Evolutionary conservation across 2,329 filamentous ascomycete genomes (phyloP).

Genomic region (Trichophyton benhamiae): DNA sequence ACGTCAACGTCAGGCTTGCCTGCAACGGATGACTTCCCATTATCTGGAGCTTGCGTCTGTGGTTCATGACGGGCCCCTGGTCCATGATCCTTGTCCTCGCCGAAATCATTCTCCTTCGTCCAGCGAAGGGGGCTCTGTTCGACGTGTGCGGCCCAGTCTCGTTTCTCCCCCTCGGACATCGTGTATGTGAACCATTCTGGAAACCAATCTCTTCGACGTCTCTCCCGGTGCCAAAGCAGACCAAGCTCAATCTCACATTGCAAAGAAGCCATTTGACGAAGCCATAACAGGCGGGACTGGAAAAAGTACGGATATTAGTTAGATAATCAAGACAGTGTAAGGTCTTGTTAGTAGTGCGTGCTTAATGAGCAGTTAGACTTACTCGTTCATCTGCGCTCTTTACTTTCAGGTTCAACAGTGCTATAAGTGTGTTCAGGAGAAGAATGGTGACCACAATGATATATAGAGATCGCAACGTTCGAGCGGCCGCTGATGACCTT

Average conservation of each 20-base stretch:
- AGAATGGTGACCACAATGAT: not conserved
- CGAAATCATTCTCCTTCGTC: not conserved
- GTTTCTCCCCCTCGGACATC: not conserved
- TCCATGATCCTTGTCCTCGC: not conserved
- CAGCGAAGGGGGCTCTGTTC: not conserved
- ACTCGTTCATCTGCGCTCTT: not conserved
- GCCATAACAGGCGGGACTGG: not conserved
- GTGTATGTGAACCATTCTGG: not conserved
- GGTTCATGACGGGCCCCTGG: not conserved
- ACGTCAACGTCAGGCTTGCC: too few relatives aligned
- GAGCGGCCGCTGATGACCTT: not conserved
- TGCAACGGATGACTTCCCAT: too few relatives aligned
- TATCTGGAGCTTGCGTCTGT: too few relatives aligned
- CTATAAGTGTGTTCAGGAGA: constrained; percentile 1
- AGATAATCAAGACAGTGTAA: not conserved
- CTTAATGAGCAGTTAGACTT: not conserved
- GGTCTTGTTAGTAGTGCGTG: not conserved
- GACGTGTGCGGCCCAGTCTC: not conserved
- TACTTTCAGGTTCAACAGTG: not conserved
- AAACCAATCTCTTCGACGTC: not conserved
- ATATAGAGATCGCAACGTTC: not conserved
- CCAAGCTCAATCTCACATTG: constrained; percentile 1
- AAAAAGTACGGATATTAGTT: not conserved
- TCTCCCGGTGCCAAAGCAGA: not conserved
- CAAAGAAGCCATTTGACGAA: constrained; percentile 1